Percentiles rank a stretch among this genome's conserved stretches.
These are phyloP conservation scores for Aspergillus proliferans DNA, from an alignment of 2,329 filamentous ascomycete genomes.

Conservation along the genomic window DNA sequence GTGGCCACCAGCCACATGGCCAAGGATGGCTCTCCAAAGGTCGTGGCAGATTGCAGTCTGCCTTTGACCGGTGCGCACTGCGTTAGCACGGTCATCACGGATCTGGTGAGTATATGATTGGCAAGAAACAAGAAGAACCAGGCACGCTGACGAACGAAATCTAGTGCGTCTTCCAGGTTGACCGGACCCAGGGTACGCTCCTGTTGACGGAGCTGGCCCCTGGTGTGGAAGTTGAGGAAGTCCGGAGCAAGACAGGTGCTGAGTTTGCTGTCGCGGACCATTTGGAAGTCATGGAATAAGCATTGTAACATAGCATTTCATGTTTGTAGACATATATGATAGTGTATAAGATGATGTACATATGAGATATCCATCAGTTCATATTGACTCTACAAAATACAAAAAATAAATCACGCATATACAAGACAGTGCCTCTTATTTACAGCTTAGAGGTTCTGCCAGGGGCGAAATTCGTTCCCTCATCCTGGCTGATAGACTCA, in stretches of 20 bases:
- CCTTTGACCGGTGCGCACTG: slow-evolving; percentile 61
- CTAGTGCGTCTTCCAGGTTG: slow-evolving; percentile 67
- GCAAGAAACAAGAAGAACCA: background rate
- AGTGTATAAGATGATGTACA: background rate
- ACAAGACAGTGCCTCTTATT: background rate
- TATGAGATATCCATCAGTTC: background rate
- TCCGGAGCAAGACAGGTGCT: slow-evolving; percentile 64
- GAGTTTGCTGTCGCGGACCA: slow-evolving; percentile 58
- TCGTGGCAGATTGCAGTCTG: slow-evolving; percentile 58
- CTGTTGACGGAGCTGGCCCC: slow-evolving; percentile 62
- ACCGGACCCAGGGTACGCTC: slow-evolving; percentile 48
- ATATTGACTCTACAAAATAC: background rate
- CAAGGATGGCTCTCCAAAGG: slow-evolving; percentile 62
- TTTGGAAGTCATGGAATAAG: slow-evolving; percentile 46
- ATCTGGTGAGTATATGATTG: slow-evolving; percentile 52
- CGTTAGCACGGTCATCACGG: slow-evolving; percentile 68
- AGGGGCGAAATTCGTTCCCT: slow-evolving; percentile 53
- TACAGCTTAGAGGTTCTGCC: slow-evolving; percentile 31
- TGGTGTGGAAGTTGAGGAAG: slow-evolving; percentile 61
- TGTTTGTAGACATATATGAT: background rate
- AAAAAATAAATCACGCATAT: background rate
- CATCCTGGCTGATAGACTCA: slow-evolving; percentile 39
- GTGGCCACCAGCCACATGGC: slow-evolving; percentile 65
- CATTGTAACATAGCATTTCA: background rate
- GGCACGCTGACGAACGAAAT: slow-evolving; percentile 31